Base-by-base conservation (phyloP, 2,329 filamentous ascomycete genomes). In the Exophiala sideris region DNA sequence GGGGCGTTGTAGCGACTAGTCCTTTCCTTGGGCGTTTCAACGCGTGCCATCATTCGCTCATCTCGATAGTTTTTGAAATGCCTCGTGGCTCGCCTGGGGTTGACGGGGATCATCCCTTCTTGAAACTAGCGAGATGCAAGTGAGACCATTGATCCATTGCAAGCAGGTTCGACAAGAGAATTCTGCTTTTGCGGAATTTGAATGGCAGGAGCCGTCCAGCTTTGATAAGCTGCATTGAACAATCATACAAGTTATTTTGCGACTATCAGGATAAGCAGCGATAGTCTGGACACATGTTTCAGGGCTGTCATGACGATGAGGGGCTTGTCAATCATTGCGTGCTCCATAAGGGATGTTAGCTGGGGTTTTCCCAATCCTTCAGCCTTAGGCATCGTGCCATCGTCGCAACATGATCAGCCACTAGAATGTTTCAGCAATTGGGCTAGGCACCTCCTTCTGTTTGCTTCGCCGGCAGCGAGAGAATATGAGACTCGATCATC, bases 11-110 rank as follows among this genome's bases (percentile, higher is more conserved):
- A 34, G 21, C 14, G 34, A 3, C 14, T 12, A 32, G 16, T 36
- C 29, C 34, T 42, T 40, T 16, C n/a, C n/a, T 44, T 48, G 42
- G 49, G 56, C 56, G 56, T 58, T 58, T 58, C 56, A 58, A 41
- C 20, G 39, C 34, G 41, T 20, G 20, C 33, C 52, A 44, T 50
- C 48, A 58, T 52, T 55, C 52, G 56, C 44, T 40, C 48, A 35
- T 44, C 39, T 32, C 45, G 40, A 45, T 42, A 45, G 29, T 35
- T 44, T 29, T 51, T 54, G 50, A 29, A 11, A n/a, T 45, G 16
- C 52, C 56, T 58, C 56, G 56, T 58, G 56, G 56, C 45, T 36
- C 14, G 33, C 39, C 24, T 34, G 45, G 45, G 16, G 16, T 35
- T 38, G 32, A 33, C 34, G n/a, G 18, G 16, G 39, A 20, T 41